Base-by-base conservation (phyloP, 2,329 filamentous ascomycete genomes). In the Diaporthe vaccinii region DNA sequence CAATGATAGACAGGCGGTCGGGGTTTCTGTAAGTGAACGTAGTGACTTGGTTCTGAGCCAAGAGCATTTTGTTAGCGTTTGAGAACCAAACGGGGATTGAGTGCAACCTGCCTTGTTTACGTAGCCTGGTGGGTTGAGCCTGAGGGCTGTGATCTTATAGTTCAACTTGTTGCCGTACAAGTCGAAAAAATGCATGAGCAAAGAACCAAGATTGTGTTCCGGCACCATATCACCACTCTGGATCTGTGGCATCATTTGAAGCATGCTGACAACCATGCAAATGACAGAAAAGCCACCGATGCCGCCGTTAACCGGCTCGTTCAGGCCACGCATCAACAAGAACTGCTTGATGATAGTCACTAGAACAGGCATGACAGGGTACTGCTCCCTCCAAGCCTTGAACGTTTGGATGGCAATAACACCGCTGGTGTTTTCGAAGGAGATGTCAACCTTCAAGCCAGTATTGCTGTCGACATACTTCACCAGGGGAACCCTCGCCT, bases 241-340 rank as follows among this genome's bases (percentile, higher is more conserved):
- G 1, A 93, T 87, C 76, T 92, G 89, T 14, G 95, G 94, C 87
- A 95, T 91, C 78, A 94, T 88, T 82, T 98, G 94, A 62, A 98
- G 85, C 83, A 98, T 92, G 86, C 94, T 97, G 75, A 97, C 94
- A 8, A 98, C 94, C 77, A 99, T 88, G 86, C 97, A 99, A 74
- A 96, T 98, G 78, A 98, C 93, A 1, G 95, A 95, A 82, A 98
- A 98, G 3, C 97, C 97, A 72, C 97, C 97, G 71, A 99, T 91
- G 3, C 97, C 97, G 74, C 97, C 97, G 76, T 92, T 94, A 55
- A 94, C 93, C 5, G 98, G 96, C 83, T 99, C 97, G 79, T 98
- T 98, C 71, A 98, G 87, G 0, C 93, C 94, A 76, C 95, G 92
- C 91, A 99, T 97, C 51, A 94, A 88, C 36, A 99, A 87, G 76